Percentiles rank a stretch among this genome's conserved stretches.
These are phyloP conservation scores for Singerocomus rubriflavus DNA, from an alignment of 1,284 basidiomycete species.

Conservation along the genomic window DNA sequence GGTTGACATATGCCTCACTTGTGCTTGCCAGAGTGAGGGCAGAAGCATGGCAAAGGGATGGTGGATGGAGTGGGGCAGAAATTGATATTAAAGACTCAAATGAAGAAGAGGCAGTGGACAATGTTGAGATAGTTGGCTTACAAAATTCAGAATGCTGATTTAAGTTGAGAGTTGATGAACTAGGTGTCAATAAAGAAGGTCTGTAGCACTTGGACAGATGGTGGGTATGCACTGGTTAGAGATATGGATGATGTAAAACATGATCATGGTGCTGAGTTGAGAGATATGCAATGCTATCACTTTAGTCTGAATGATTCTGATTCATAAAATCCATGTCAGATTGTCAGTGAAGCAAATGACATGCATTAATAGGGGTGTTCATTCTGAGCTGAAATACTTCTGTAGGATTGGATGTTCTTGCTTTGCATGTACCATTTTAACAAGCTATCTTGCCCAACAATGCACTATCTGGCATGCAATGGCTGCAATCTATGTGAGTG, in stretches of 20 bases:
- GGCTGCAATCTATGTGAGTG: constrained; percentile 72
- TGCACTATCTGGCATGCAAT: constrained; percentile 43
- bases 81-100: constrained; percentile 36
- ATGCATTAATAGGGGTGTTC: constrained; percentile 35
- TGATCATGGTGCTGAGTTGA: constrained; percentile 63
- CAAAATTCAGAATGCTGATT: constrained; percentile 18
- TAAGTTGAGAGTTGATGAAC: constrained; percentile 59
- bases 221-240: constrained; percentile 41
- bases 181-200: constrained; percentile 58
- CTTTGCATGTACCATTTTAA: constrained; percentile 13
- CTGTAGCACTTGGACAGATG: constrained; percentile 32
- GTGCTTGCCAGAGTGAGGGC: constrained; percentile 33
- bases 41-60: constrained; percentile 34
- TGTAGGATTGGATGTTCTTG: constrained; percentile 27
- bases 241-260: constrained; percentile 58
- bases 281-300: constrained; percentile 57
- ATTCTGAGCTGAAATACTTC: constrained; percentile 43
- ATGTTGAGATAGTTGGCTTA: constrained; percentile 30
- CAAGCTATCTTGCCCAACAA: constrained; percentile 11
- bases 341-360: constrained; percentile 67
- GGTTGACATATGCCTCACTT: constrained; percentile 33
- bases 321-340: constrained; percentile 83
- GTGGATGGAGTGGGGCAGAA: constrained; percentile 33
- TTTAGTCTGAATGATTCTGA: constrained; percentile 41
- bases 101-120: constrained; percentile 30